Evolutionary conservation across 208 protist species (phyloP), one percentile per base, ranked within the genome.

Genomic region (Porcisia deanei): DNA sequence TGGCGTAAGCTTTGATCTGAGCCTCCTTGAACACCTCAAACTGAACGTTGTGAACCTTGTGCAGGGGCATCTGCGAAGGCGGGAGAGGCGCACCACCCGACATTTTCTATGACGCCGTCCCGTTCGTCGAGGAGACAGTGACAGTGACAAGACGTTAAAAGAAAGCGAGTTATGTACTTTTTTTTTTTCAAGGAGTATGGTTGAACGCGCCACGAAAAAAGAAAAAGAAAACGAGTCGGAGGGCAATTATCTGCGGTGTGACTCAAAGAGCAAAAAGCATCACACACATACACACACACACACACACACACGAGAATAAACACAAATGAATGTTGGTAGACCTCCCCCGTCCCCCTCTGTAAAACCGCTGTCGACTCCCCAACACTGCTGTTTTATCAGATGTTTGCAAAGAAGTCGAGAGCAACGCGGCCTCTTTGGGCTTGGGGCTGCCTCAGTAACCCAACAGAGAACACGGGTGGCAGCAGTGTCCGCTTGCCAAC

Each of bases 1-100:
- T 91, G n/a, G 92, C 90, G 73, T 96, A 94, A 77, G 88, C 88
- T 66, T 95, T 96, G 65, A 96, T 93, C 75, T 96, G 92, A 39
- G 84, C 80, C 69, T 94, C 92, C 79, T 96, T 96, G 76, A 94
- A 96, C 18, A 96, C 82, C 77, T 96, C 87, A 70, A 96, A 95
- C 82, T 95, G 90, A 67, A 96, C 87, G 59, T 92, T 86, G 55
- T 88, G 82, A 41, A 96, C 86, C 82, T 90, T 90, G 66, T 91
- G 82, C 79, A 94, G 80, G 16, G 88, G 84, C 85, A 94, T 93
- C 81, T 95, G 86, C 69, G 92, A 96, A 47, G 84, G 86, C 70
- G 87, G 89, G 1, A 96, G 82, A 10, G 88, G 88, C 12, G 88
- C 89, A 49, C 92, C 92, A 58, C 90, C 92, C 25, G 92, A 97